These are phyloP conservation scores for Cladosporium sp. DNA, from an alignment of 2,329 filamentous ascomycete genomes.

Conservation along the genomic window DNA sequence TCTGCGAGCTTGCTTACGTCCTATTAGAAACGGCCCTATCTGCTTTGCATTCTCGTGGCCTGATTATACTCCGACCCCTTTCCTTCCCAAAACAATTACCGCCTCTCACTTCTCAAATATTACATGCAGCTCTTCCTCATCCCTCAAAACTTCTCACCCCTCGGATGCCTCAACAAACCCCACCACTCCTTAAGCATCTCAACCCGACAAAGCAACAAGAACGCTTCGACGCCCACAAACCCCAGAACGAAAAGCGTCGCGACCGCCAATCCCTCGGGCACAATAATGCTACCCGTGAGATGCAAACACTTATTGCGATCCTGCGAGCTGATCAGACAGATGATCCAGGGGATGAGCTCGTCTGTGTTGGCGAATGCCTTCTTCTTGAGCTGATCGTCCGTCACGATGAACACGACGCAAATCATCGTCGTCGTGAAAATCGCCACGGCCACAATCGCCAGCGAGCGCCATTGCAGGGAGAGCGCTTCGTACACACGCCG, in stretches of 20 bases:
- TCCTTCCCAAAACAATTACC: too few species aligned
- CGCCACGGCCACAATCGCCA: conserved; percentile 74
- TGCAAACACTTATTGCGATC: conserved; percentile 19
- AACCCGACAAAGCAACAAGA: conserved; percentile 20
- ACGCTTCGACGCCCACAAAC: conserved; percentile 24
- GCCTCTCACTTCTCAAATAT: too few species aligned
- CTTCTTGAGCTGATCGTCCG: conserved; percentile 18
- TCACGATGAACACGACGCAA: conserved; percentile 24
- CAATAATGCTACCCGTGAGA: conserved; percentile 18
- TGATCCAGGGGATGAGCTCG: conserved; percentile 23
- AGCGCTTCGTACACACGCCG: conserved; percentile 73
- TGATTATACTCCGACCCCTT: too few species aligned
- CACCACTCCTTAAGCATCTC: conserved; percentile 22
- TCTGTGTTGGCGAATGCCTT: conserved; percentile 21
- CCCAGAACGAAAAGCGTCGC: conserved; percentile 23
- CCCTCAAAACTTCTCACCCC: conserved; percentile 10
- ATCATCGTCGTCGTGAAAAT: conserved; percentile 39
- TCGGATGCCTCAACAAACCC: conserved; percentile 13
- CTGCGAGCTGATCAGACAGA: conserved; percentile 23
- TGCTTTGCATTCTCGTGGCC: too few species aligned
- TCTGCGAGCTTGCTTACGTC: too few species aligned
- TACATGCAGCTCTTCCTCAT: neutral
- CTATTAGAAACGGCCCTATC: too few species aligned
- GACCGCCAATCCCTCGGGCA: conserved; percentile 19
- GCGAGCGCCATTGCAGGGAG: conserved; percentile 77